Conservation (phyloP, 2,329 filamentous ascomycete species). For the Trichoderma atrobrunneum region DNA sequence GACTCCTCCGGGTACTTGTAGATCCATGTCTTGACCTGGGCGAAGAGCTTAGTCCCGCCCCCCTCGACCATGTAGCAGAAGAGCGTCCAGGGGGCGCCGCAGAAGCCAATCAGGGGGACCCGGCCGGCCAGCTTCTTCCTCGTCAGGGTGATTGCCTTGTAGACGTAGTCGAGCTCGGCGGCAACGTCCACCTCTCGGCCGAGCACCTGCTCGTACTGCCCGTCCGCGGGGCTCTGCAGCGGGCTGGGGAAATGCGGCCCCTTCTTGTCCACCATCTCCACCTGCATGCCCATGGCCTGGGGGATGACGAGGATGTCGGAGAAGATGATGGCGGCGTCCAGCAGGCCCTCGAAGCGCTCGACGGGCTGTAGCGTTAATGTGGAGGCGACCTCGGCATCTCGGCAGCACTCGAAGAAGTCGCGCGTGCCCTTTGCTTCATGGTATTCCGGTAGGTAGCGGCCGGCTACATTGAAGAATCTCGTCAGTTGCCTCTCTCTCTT, state of each 20-base stretch:
- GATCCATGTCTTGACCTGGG: constrained; percentile 93
- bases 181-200: constrained; percentile 77
- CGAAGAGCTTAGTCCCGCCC: constrained; percentile 91
- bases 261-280: constrained; percentile 97
- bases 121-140: constrained; percentile 81
- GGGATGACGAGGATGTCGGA: constrained; percentile 97
- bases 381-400: constrained; percentile 86
- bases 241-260: constrained; percentile 92
- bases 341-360: constrained; percentile 82
- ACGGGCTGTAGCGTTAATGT: constrained; percentile 93
- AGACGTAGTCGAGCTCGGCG: constrained; percentile 86
- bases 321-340: constrained; percentile 98
- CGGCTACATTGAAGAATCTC: constrained; percentile 55
- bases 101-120: constrained; percentile 94
- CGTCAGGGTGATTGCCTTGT: constrained; percentile 90
- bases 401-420: constrained; percentile 98
- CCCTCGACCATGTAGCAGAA: constrained; percentile 99
- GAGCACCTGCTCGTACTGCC: constrained; percentile 78
- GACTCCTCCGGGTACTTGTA: constrained; percentile 82
- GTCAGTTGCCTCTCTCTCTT: neutral
- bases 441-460: constrained; percentile 96
- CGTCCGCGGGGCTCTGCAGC: constrained; percentile 73
- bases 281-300: constrained; percentile 97
- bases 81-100: constrained; percentile 93
- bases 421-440: constrained; percentile 86